Evolutionary conservation across 306 rosid genomes (phyloP).

Genomic region (Quercus parvula): DNA sequence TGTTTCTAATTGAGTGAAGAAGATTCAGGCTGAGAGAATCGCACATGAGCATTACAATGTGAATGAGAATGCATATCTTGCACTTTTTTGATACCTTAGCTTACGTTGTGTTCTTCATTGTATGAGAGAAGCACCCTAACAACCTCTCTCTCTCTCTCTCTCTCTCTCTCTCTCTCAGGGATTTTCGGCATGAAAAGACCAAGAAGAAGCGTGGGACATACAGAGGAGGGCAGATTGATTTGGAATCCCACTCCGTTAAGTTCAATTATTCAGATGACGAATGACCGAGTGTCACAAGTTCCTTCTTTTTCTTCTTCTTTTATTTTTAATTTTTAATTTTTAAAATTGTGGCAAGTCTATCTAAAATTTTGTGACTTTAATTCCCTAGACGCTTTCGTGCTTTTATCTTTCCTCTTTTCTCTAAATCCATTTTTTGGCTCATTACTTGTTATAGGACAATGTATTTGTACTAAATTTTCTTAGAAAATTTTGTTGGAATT

Average conservation of each 20-base stretch:
- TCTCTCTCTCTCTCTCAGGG: slow-evolving; percentile 42
- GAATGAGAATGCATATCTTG: background rate
- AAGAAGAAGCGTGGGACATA: slow-evolving; percentile 95
- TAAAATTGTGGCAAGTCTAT: no score
- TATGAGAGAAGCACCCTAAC: background rate
- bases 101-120: background rate
- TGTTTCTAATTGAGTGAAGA: background rate
- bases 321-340: no score
- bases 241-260: slow-evolving; percentile 77
- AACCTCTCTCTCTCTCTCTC: slow-evolving; percentile 1
- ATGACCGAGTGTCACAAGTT: slow-evolving; percentile 14
- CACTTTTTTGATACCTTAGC: background rate
- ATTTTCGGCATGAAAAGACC: slow-evolving; percentile 94
- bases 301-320: background rate
- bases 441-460: no score
- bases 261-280: slow-evolving; percentile 83
- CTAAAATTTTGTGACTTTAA: background rate
- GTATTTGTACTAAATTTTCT: no score
- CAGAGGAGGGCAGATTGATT: slow-evolving; percentile 88
- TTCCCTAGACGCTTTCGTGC: background rate
- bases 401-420: background rate
- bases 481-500: no score
- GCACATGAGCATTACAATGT: background rate
- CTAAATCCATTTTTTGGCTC: background rate
- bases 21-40: background rate